Base-by-base conservation (phyloP, 2,329 filamentous ascomycete genomes). In the Dothiorella sarmentorum region DNA sequence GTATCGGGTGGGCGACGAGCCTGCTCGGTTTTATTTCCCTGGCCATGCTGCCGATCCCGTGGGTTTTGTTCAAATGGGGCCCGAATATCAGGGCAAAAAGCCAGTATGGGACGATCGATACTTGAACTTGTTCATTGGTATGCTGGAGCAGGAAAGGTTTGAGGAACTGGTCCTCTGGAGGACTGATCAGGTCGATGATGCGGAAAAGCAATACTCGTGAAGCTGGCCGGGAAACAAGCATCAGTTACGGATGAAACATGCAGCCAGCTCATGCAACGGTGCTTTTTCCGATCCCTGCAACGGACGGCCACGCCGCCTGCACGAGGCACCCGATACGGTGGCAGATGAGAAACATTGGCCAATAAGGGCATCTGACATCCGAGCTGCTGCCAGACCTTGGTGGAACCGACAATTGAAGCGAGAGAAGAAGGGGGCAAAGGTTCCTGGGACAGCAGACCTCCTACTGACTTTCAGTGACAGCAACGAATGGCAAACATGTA, bases 1-100 rank as follows among this genome's bases (percentile, higher is more conserved):
- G 33, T 7, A 44, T 58, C 11, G 27, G 33, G 15, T 58, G 56
- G 43, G 56, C 56, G 10, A 47, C 31, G 20, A 58, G 56, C 15
- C 20, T 58, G 31, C 33, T 58, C 6, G 56, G 20, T 3, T 49
- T 58, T 35, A 49, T 58, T 13, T 47, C 56, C 15, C 11, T 51
- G 15, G 33, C 42, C 3, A 38, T 58, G 66, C 53, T 69, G 40
- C 67, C 67, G 0, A 69, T 71, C 20, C 69, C 67, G 1, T 69
- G 61, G 59, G 56, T 69, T 2, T 62, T 71, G 18, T 70, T 63
- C 60, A 68, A 65, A 56, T 68, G 60, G 27, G 67, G 68, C 11
- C 66, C 63, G 7, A 31, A 13, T 10, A 68, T 71, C 33, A 56
- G 67, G 10, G 61, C 62, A 26, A 65, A 61, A 47, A 71, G 68